These are phyloP conservation scores for Coprinopsis marcescibilis DNA, from an alignment of 768 basidiomycete genomes.

Conservation along the genomic window DNA sequence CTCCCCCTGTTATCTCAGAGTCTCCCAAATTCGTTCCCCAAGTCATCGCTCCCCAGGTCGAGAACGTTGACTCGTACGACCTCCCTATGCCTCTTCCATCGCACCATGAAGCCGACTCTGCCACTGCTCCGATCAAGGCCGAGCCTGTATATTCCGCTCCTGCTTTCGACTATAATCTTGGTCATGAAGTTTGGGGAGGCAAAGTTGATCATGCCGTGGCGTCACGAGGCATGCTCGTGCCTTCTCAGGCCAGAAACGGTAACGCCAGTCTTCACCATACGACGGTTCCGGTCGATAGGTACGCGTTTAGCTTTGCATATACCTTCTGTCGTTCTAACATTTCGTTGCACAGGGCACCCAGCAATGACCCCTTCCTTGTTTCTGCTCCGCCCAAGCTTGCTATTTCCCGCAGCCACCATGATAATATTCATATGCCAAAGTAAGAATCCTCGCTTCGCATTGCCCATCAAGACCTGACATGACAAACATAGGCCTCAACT, in stretches of 20 bases:
- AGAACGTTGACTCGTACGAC: not conserved
- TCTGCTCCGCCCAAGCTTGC: slow-evolving; percentile 20
- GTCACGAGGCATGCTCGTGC: not conserved
- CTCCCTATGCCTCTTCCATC: slow-evolving; percentile 3
- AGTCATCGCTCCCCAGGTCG: not conserved
- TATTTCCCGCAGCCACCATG: slow-evolving; percentile 9
- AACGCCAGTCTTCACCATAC: not conserved
- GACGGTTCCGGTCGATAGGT: no score
- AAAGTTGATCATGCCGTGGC: not conserved
- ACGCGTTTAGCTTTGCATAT: no score
- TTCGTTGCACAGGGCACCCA: no score
- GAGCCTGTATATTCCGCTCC: not conserved
- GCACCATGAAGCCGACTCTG: not conserved
- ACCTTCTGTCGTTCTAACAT: no score
- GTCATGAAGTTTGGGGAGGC: not conserved
- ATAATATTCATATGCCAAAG: slow-evolving; percentile 23
- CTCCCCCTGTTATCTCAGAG: not conserved
- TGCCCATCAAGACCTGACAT: not conserved
- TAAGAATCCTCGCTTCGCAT: slow-evolving; percentile 17
- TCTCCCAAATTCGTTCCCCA: slow-evolving; percentile 1
- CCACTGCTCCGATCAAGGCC: not conserved
- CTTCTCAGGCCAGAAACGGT: not conserved
- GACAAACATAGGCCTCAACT: slow-evolving; percentile 15
- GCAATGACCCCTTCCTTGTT: slow-evolving; percentile 4
- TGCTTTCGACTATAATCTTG: not conserved